Conservation (phyloP, 495 filamentous ascomycete species). For the Melanomma pulvis-pyrius region DNA sequence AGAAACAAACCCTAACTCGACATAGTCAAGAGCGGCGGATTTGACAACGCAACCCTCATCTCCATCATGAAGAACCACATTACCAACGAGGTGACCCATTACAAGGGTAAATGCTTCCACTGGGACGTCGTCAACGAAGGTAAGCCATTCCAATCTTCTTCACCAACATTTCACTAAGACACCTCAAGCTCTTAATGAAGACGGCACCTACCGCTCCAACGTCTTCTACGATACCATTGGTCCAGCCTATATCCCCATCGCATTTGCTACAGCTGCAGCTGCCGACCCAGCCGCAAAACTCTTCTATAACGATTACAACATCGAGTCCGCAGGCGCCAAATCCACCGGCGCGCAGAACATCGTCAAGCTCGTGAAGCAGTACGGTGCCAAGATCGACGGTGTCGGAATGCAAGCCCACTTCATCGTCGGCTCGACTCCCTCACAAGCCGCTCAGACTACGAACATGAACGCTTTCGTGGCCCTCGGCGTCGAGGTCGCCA, state of each 20-base stretch:
- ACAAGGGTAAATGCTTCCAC: conserved; percentile 24
- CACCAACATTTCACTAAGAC: background rate
- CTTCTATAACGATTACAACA: conserved; percentile 70
- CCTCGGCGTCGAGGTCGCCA: conserved; percentile 32
- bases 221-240: conserved; percentile 52
- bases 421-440: conserved; percentile 57
- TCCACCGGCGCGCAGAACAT: conserved; percentile 52
- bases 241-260: conserved; percentile 50
- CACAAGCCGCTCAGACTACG: conserved; percentile 10
- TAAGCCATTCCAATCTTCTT: background rate
- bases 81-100: conserved; percentile 26
- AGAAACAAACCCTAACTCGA: background rate
- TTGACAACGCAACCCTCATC: conserved; percentile 29
- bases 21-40: conserved; percentile 13
- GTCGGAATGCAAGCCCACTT: conserved; percentile 69
- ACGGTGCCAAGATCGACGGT: conserved; percentile 62
- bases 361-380: conserved; percentile 56
- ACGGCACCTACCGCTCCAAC: conserved; percentile 51
- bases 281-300: conserved; percentile 63
- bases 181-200: conserved; percentile 43
- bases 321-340: conserved; percentile 58
- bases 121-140: conserved; percentile 38
- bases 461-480: conserved; percentile 29
- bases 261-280: conserved; percentile 56
- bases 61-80: conserved; percentile 30